phyloP scores from a whole-genome alignment of 139 green algal genomes.

The Micractinium sp. region DNA sequence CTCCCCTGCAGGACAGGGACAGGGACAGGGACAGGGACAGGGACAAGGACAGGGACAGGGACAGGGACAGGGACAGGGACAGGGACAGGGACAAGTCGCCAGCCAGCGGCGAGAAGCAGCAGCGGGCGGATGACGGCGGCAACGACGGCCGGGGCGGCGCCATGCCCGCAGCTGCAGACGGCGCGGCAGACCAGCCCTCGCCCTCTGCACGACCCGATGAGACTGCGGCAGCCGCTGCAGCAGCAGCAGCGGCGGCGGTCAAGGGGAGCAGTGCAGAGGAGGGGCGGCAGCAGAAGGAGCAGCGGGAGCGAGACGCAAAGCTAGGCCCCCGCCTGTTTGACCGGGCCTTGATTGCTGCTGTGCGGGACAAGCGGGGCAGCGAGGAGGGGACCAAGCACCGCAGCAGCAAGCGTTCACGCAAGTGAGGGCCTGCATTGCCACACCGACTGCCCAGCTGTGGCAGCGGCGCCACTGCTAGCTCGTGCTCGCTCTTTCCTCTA shows the following conservation, averaged over 20 bases:
- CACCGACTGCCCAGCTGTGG: no score
- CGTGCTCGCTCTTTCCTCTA: not conserved
- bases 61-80: no score
- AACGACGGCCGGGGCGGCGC: not conserved
- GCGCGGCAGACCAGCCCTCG: not conserved
- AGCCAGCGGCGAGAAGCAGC: not conserved
- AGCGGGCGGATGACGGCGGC: not conserved
- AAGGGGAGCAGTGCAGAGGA: not conserved
- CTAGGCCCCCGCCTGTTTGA: constrained; percentile 29
- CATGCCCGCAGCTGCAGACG: not conserved
- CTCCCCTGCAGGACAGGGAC: not conserved
- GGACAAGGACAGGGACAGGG: no score
- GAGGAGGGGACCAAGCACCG: not conserved
- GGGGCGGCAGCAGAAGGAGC: not conserved
- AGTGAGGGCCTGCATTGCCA: constrained; percentile 8
- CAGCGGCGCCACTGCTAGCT: no score
- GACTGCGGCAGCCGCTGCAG: not conserved
- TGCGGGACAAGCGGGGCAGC: constrained; percentile 17
- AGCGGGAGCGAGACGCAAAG: not conserved
- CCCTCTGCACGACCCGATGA: not conserved
- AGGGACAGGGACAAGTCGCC: not conserved
- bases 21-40: no score
- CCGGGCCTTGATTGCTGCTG: constrained; percentile 2
- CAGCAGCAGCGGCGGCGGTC: not conserved
- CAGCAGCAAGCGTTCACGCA: constrained; percentile 17